phyloP scores from a whole-genome alignment of 106 monocot genomes.

The Agapanthus africanus region DNA sequence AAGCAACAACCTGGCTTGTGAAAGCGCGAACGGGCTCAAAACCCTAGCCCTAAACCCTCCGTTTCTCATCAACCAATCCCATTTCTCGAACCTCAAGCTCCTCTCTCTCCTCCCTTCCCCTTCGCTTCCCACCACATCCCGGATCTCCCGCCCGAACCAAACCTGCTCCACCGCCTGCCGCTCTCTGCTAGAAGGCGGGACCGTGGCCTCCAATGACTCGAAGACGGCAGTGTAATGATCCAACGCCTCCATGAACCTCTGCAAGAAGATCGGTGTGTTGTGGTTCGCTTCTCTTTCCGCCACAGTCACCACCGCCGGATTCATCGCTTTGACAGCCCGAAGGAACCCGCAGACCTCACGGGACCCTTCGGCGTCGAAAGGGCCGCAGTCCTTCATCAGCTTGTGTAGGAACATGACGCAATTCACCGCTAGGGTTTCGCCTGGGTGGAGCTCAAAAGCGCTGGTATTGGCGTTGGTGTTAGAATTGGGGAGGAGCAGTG shows the following conservation, averaged over 20 bases:
- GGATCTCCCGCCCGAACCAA: conserved; percentile 73
- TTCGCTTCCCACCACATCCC: conserved; percentile 35
- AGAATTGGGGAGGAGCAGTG: too few relatives aligned
- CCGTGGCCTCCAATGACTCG: conserved; percentile 83
- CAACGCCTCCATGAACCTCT: conserved; percentile 52
- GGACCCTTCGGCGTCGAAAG: conserved; percentile 6
- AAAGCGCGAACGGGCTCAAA: conserved; percentile 58
- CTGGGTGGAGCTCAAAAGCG: conserved; percentile 28
- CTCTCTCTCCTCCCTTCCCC: conserved; percentile 26
- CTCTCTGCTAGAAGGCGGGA: conserved; percentile 72
- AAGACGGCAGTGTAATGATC: conserved; percentile 82
- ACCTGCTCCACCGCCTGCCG: conserved; percentile 65
- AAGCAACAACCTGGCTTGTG: conserved; percentile 79
- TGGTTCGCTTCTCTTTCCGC: conserved; percentile 64
- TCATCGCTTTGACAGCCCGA: conserved; percentile 34
- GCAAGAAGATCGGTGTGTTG: conserved; percentile 32
- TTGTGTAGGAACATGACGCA: conserved; percentile 69
- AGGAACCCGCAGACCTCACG: conserved; percentile 34
- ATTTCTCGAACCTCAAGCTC: conserved; percentile 49
- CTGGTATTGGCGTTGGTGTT: not conserved
- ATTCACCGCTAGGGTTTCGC: conserved; percentile 76
- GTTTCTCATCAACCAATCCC: conserved; percentile 48
- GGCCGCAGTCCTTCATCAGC: conserved; percentile 33
- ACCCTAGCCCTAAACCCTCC: conserved; percentile 32
- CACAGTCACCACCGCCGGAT: conserved; percentile 71